phyloP scores from a whole-genome alignment of 257 asterid species.

The Solanum gandarillasii region DNA sequence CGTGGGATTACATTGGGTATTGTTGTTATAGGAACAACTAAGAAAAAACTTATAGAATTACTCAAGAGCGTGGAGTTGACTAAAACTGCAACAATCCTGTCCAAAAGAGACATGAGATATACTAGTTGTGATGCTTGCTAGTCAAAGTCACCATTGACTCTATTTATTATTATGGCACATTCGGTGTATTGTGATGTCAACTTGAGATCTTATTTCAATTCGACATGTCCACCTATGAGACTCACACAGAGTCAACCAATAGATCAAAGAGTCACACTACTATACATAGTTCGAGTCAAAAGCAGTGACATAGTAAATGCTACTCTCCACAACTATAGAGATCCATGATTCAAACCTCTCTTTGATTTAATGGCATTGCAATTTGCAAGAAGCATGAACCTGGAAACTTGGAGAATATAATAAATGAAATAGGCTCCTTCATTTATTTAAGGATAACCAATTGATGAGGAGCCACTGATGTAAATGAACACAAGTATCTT shows the following conservation, averaged over 20 bases:
- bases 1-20: not conserved
- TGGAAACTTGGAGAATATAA: not conserved
- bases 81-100: not conserved
- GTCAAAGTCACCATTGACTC: not conserved
- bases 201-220: not conserved
- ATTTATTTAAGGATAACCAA: not conserved
- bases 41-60: not conserved
- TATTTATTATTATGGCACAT: not conserved
- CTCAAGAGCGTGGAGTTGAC: too few species aligned
- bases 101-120: not conserved
- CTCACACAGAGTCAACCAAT: not conserved
- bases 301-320: not conserved
- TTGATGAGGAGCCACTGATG: not conserved
- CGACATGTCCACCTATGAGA: not conserved
- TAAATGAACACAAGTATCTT: not conserved
- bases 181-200: not conserved
- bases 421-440: not conserved
- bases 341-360: not conserved
- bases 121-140: not conserved
- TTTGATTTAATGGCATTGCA: not conserved
- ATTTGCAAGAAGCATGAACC: not conserved
- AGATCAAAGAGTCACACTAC: not conserved
- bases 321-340: not conserved
- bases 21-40: not conserved
- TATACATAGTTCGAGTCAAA: not conserved